Evolutionary conservation across 495 filamentous ascomycete genomes (phyloP), one percentile per base, ranked within the genome.

Genomic region (Podospora australis): DNA sequence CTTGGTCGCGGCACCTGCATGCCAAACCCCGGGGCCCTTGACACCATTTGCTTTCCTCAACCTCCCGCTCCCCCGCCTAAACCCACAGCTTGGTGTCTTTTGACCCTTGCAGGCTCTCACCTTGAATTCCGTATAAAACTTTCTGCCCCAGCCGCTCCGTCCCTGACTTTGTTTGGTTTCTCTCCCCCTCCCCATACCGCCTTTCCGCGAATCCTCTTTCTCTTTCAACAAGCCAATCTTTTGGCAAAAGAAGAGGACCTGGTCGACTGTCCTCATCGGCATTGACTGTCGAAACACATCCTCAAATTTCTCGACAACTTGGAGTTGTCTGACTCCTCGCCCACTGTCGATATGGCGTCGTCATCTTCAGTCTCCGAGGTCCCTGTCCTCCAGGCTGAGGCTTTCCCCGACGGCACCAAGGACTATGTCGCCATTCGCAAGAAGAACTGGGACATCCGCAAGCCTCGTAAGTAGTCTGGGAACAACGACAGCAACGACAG

Each of bases 371-470:
- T 29, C n/a, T 24, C 41, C 6, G 30, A 23, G 10, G n/a, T 23
- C 17, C 2, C 26, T 25, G 60, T 58, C 52, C 58, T 58, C 26
- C 48, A 65, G 58, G 62, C 64, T 39, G 58, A 64, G 50, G 64
- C 65, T 50, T 66, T 69, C 57, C 64, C 68, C 45, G 72, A 76
- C 44, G 72, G 72, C 52, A 73, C 70, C 49, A 70, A 65, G 43
- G 72, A 76, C 50, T 68, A 70, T 52, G 60, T 73, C 46, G 70
- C 72, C 7, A 55, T 76, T 35, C 60, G 72, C 29, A 52, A 53
- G 44, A 59, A 52, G 61, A 71, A 70, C 54, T 67, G 70, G 48
- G 75, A 80, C 48, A 43, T 67, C 42, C 68, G 67, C 55, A 79
- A 78, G 58, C 61, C 63, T 51, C 63, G 59, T 63, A 22, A 28